Base-by-base conservation (phyloP, 1,284 basidiomycete species). In the Ceratobasidium sp. region DNA sequence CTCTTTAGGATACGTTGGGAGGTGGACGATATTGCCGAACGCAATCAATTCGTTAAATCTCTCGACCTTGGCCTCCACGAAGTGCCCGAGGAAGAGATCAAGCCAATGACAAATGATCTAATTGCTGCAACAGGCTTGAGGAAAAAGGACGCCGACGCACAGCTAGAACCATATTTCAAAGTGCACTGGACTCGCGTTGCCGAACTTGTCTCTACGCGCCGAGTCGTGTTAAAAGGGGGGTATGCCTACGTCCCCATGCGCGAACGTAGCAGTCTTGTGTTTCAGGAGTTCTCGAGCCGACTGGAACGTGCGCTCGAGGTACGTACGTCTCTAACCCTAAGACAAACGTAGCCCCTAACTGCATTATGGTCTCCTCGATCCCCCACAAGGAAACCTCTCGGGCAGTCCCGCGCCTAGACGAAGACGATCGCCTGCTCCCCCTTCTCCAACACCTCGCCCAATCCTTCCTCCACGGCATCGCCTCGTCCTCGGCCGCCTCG, bases 381-480 rank as follows among this genome's bases (percentile, higher is more conserved):
- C 6, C 76, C 96, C 21, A 21, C 38, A 58, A 69, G 94, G 80
- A 89, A 76, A 98, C 97, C 11, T 91, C 96, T 11, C 93, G 92
- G 80, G 89, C 91, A 28, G 86, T 99, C 4, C 96, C 96, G 0
- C 88, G 95, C n/a, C 84, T 99, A 66, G 97, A 99, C 78, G 97
- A 98, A 81, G 98, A 99, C 80, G 93, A 92, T 46, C 92, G 98
- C 43, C 84, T 99, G 3, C 82, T 96, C 18, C 97, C 97, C 23
- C 90, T 99, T 59, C 88, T 99, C 4, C 88, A 93, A 76, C 96
- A 98, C 80, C 87, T 99, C 16, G 97, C 95, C 8, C 91, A 95
- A 81, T 96, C 95, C 71, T 98, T 98, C 87, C 84, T 96, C 43
- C 92, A 94, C 0, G 98, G 98, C 59, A 89, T 97, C 44, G 89